Evolutionary conservation across 148 eudicot species (phyloP).

Genomic region (Dysphania ambrosioides): DNA sequence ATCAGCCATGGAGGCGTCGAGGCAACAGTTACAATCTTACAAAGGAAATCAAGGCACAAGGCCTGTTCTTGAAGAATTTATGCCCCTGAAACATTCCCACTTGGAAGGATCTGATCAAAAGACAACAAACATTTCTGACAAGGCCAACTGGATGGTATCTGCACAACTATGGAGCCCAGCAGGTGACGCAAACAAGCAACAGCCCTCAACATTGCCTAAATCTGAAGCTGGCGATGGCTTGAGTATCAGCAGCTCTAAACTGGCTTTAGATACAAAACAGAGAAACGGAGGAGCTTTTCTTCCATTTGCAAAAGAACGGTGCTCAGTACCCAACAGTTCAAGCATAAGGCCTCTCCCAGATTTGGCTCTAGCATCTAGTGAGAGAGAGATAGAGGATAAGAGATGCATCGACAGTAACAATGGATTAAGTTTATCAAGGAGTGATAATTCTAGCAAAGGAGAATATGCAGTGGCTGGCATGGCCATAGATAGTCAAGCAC

Average conservation of each 20-base stretch:
- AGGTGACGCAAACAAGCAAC: constrained; percentile 38
- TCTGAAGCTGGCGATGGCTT: constrained; percentile 32
- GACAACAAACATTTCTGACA: constrained; percentile 41
- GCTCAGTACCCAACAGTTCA: constrained; percentile 16
- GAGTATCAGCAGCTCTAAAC: constrained; percentile 38
- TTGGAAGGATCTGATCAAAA: constrained; percentile 41
- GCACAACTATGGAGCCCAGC: constrained; percentile 89
- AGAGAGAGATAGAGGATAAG: constrained; percentile 52
- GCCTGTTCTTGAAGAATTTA: constrained; percentile 87
- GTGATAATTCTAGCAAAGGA: constrained; percentile 38
- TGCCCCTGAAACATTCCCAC: constrained; percentile 58
- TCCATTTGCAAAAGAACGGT: constrained; percentile 66
- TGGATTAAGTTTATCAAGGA: constrained; percentile 31
- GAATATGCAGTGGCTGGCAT: constrained; percentile 27
- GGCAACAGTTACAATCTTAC: constrained; percentile 72
- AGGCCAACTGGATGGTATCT: constrained; percentile 91
- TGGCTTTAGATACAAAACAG: constrained; percentile 44
- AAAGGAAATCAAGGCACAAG: constrained; percentile 42
- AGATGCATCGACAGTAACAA: constrained; percentile 34
- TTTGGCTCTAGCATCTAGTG: constrained; percentile 56
- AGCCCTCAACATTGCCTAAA: constrained; percentile 31
- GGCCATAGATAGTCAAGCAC: constrained; percentile 29
- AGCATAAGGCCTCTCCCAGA: constrained; percentile 39
- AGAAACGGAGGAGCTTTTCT: constrained; percentile 75
- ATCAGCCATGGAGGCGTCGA: constrained; percentile 85